phyloP scores from a whole-genome alignment of 2,329 filamentous ascomycete genomes.

The Verticillium dahliae region DNA sequence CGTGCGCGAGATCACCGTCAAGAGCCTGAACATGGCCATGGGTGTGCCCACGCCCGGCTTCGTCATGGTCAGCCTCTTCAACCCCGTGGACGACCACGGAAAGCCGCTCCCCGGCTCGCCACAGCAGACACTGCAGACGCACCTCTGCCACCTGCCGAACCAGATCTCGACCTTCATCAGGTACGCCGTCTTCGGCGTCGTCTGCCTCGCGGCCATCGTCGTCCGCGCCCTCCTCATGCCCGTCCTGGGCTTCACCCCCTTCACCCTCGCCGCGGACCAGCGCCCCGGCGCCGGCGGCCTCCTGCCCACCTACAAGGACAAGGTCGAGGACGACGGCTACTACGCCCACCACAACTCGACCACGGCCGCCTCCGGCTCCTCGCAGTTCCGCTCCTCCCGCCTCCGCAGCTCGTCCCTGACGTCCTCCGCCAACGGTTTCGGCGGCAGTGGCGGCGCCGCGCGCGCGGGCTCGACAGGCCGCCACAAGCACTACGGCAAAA shows the following conservation, averaged over 20 bases:
- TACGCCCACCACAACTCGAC: slow-evolving; percentile 11
- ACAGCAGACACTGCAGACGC: slow-evolving; percentile 68
- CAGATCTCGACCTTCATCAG: slow-evolving; percentile 78
- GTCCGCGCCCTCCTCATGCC: slow-evolving; percentile 52
- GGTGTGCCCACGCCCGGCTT: slow-evolving; percentile 85
- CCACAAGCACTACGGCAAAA: slow-evolving; percentile 14
- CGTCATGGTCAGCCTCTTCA: slow-evolving; percentile 83
- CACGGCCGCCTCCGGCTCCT: slow-evolving; percentile 24
- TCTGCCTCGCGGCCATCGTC: slow-evolving; percentile 43
- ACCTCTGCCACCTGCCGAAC: slow-evolving; percentile 84
- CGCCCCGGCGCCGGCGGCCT: slow-evolving; percentile 16
- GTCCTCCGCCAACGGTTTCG: slow-evolving; percentile 10
- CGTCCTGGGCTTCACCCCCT: slow-evolving; percentile 43
- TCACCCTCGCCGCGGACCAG: slow-evolving; percentile 40
- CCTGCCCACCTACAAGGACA: slow-evolving; percentile 47
- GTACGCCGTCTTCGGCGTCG: slow-evolving; percentile 60
- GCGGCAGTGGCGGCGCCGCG: slow-evolving; percentile 3
- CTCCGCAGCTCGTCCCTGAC: slow-evolving; percentile 17
- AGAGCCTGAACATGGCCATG: slow-evolving; percentile 95
- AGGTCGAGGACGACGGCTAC: slow-evolving; percentile 40
- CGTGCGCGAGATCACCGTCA: slow-evolving; percentile 84
- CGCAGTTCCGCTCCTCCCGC: slow-evolving; percentile 22
- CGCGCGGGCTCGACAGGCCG: slow-evolving; percentile 14
- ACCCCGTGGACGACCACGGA: slow-evolving; percentile 66
- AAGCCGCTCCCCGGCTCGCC: slow-evolving; percentile 36